These are phyloP conservation scores for Lactarius hengduanensis DNA, from an alignment of 768 basidiomycete species.

Conservation along the genomic window DNA sequence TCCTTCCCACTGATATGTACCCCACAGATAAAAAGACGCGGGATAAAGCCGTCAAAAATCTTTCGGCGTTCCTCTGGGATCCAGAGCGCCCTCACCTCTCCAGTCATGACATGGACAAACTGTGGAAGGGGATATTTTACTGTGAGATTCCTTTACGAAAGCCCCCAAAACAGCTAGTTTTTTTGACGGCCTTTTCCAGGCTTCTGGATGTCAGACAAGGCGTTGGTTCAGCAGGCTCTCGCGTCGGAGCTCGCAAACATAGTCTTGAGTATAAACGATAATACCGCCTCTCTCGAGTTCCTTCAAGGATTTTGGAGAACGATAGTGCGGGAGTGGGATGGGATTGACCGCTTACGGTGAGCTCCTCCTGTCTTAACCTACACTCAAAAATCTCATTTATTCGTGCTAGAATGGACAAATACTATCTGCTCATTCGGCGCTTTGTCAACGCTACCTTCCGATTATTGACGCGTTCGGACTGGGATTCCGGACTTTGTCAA, in stretches of 20 bases:
- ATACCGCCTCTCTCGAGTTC: conserved; percentile 65
- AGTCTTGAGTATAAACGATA: conserved; percentile 61
- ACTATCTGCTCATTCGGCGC: conserved; percentile 89
- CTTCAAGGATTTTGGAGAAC: conserved; percentile 89
- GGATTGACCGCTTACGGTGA: conserved; percentile 86
- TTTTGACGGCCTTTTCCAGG: conserved; percentile 47
- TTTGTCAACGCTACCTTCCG: conserved; percentile 86
- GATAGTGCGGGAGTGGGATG: conserved; percentile 89
- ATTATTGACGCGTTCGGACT: conserved; percentile 66
- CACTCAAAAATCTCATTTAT: neutral
- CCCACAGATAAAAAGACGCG: conserved; percentile 81
- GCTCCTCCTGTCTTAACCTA: conserved; percentile 30
- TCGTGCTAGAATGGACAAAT: conserved; percentile 88
- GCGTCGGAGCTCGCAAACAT: conserved; percentile 84
- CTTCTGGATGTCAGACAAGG: conserved; percentile 99
- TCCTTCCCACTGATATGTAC: neutral
- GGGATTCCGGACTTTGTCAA: conserved; percentile 55
- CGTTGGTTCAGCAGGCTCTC: conserved; percentile 89
- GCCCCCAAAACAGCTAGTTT: neutral
- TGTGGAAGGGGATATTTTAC: conserved; percentile 99
- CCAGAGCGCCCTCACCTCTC: conserved; percentile 55
- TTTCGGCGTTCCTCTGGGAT: conserved; percentile 77
- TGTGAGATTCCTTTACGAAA: conserved; percentile 48
- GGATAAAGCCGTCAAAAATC: conserved; percentile 84
- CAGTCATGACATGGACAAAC: conserved; percentile 78